These are phyloP conservation scores for Termitomyces sp. DNA, from an alignment of 768 basidiomycete genomes.

Conservation along the genomic window DNA sequence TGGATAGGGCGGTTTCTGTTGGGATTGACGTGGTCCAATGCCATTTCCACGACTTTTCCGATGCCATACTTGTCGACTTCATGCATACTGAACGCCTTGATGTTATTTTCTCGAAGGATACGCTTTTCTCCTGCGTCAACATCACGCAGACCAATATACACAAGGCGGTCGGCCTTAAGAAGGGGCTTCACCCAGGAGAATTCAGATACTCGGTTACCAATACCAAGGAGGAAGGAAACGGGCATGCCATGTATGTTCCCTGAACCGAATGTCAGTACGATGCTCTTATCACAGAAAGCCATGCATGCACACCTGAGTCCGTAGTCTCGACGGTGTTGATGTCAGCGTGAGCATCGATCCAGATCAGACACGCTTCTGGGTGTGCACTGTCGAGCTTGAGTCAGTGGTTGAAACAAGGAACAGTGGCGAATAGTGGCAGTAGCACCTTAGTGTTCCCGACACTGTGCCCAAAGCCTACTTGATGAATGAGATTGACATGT, in stretches of 20 bases:
- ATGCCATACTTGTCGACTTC: constrained; percentile 90
- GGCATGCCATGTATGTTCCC: constrained; percentile 99
- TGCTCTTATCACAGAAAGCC: constrained; percentile 6
- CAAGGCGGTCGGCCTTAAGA: constrained; percentile 70
- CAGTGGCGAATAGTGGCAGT: background rate
- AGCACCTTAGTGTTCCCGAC: constrained; percentile 76
- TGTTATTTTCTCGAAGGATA: constrained; percentile 73
- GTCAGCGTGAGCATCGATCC: constrained; percentile 97
- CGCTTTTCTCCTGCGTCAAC: constrained; percentile 85
- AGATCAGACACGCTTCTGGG: constrained; percentile 83
- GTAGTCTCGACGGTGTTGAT: constrained; percentile 90
- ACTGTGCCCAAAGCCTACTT: constrained; percentile 85
- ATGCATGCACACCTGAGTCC: constrained; percentile 48
- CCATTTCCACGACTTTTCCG: constrained; percentile 94
- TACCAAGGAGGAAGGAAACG: constrained; percentile 83
- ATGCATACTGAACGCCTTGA: constrained; percentile 91
- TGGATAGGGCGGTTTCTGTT: constrained; percentile 82
- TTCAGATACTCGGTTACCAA: constrained; percentile 37
- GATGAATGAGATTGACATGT: constrained; percentile 3
- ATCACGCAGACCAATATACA: constrained; percentile 97
- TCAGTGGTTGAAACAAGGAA: background rate
- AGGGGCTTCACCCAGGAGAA: constrained; percentile 54
- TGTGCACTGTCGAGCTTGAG: constrained; percentile 41
- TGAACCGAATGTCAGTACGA: constrained; percentile 16
- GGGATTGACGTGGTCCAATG: constrained; percentile 90